Evolutionary conservation across 306 rosid genomes (phyloP).

Genomic region (Ceratonia siliqua): DNA sequence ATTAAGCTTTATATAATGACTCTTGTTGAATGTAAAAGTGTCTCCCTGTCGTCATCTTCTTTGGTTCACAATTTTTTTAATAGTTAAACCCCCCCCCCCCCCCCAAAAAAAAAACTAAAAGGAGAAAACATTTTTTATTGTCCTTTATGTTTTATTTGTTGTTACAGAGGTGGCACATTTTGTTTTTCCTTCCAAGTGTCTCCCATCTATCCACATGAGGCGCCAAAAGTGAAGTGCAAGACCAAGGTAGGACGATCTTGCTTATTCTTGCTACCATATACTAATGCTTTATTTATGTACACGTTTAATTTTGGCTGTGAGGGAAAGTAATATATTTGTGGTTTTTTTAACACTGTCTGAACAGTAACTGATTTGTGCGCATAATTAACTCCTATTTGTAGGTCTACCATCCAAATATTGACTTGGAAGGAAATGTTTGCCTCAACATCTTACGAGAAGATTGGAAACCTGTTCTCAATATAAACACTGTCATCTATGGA

Average conservation of each 20-base stretch:
- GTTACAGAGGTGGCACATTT: conserved; percentile 66
- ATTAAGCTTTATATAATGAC: neutral
- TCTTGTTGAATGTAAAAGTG: conserved; percentile 14
- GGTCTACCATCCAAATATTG: conserved; percentile 83
- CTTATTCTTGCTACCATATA: neutral
- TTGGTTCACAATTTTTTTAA: neutral
- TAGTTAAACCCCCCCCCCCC: neutral
- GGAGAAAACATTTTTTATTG: neutral
- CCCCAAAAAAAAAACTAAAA: neutral
- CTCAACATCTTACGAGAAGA: conserved; percentile 81
- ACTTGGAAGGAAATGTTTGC: conserved; percentile 83
- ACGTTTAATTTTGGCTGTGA: neutral
- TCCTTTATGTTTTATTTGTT: conserved; percentile 23
- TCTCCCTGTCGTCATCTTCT: neutral
- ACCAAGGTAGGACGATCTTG: conserved; percentile 53
- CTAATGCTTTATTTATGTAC: neutral
- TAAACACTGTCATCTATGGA: conserved; percentile 71
- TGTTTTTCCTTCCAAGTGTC: conserved; percentile 67
- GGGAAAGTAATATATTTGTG: neutral
- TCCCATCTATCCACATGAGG: conserved; percentile 74
- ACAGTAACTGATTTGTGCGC: neutral
- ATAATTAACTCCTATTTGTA: conserved; percentile 26
- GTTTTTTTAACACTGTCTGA: neutral
- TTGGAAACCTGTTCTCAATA: conserved; percentile 82
- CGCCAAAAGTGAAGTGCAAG: conserved; percentile 81